Percentiles rank a stretch among this genome's conserved stretches.
Conservation (phyloP, 2,329 filamentous ascomycete genomes). For the Penicillium corylophilum region DNA sequence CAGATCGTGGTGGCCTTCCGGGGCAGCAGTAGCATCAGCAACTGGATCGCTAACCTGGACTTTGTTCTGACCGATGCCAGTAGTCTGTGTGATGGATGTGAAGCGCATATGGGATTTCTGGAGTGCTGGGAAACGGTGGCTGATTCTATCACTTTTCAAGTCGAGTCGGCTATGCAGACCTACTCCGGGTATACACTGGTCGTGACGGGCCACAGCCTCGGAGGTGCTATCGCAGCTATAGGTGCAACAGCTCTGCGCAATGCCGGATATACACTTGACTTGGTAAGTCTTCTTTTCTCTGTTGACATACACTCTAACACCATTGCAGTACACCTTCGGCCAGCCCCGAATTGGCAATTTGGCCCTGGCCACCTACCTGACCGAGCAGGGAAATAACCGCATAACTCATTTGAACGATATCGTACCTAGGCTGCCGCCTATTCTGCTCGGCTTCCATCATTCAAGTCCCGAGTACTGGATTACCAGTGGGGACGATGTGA, state of each 20-base stretch:
- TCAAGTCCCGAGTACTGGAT: slow-evolving; percentile 45
- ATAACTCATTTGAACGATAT: slow-evolving; percentile 41
- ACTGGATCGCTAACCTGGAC: slow-evolving; percentile 36
- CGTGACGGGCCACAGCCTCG: slow-evolving; percentile 52
- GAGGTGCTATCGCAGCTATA: slow-evolving; percentile 52
- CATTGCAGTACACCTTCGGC: slow-evolving; percentile 43
- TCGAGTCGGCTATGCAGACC: slow-evolving; percentile 29
- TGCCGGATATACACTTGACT: slow-evolving; percentile 39
- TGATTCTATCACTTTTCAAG: slow-evolving; percentile 36
- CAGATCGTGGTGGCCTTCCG: slow-evolving; percentile 39
- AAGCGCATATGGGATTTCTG: slow-evolving; percentile 50
- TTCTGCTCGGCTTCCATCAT: slow-evolving; percentile 34
- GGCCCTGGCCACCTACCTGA: slow-evolving; percentile 40
- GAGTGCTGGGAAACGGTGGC: slow-evolving; percentile 44
- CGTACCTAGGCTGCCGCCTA: slow-evolving; percentile 40
- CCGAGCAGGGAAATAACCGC: slow-evolving; percentile 37
- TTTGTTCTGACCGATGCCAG: slow-evolving; percentile 29
- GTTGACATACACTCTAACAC: no score
- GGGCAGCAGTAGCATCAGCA: slow-evolving; percentile 31
- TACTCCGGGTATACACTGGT: slow-evolving; percentile 47
- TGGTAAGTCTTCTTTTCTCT: slow-evolving; percentile 36
- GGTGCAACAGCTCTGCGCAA: slow-evolving; percentile 48
- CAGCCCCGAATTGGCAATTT: slow-evolving; percentile 43
- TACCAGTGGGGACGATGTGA: slow-evolving; percentile 27
- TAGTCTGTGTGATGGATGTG: slow-evolving; percentile 46